Conservation (phyloP, 768 basidiomycete species). For the Leccinellum albellum region DNA sequence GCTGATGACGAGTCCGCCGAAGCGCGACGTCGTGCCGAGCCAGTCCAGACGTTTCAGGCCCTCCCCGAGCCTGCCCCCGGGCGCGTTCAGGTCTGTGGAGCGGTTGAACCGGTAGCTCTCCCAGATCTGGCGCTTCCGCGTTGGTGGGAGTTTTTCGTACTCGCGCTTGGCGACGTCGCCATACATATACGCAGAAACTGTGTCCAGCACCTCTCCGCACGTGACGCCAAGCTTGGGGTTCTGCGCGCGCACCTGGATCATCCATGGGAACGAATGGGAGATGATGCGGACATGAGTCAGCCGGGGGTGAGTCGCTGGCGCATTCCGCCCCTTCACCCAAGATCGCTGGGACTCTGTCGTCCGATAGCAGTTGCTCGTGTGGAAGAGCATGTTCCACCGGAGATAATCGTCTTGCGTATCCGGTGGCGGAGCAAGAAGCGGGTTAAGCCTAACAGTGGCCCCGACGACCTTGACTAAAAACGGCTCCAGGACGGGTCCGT, state of each 20-base stretch:
- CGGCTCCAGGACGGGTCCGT: slow-evolving; percentile 69
- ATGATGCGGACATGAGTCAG: slow-evolving; percentile 49
- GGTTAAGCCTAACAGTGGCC: slow-evolving; percentile 53
- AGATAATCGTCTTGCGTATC: slow-evolving; percentile 47
- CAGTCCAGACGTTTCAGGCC: slow-evolving; percentile 68
- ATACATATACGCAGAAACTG: slow-evolving; percentile 48
- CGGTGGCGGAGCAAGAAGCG: slow-evolving; percentile 50
- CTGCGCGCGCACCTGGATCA: slow-evolving; percentile 45
- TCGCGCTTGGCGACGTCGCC: slow-evolving; percentile 50
- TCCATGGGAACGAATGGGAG: slow-evolving; percentile 54
- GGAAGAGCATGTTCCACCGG: slow-evolving; percentile 74
- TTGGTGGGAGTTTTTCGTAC: slow-evolving; percentile 38
- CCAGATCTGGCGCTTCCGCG: slow-evolving; percentile 41
- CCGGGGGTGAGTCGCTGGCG: slow-evolving; percentile 66
- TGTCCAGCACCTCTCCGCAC: slow-evolving; percentile 63
- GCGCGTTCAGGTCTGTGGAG: slow-evolving; percentile 57
- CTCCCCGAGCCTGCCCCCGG: slow-evolving; percentile 63
- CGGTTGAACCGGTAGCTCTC: slow-evolving; percentile 64
- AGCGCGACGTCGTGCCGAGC: slow-evolving; percentile 55
- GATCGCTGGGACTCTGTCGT: slow-evolving; percentile 60
- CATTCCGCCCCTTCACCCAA: slow-evolving; percentile 62
- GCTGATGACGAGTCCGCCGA: slow-evolving; percentile 55
- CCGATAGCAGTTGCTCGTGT: slow-evolving; percentile 55
- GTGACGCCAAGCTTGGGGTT: slow-evolving; percentile 53
- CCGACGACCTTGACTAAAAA: slow-evolving; percentile 49